These are phyloP conservation scores for Tetrastigma voinierianum DNA, from an alignment of 164 flowering plant genomes.

Conservation along the genomic window DNA sequence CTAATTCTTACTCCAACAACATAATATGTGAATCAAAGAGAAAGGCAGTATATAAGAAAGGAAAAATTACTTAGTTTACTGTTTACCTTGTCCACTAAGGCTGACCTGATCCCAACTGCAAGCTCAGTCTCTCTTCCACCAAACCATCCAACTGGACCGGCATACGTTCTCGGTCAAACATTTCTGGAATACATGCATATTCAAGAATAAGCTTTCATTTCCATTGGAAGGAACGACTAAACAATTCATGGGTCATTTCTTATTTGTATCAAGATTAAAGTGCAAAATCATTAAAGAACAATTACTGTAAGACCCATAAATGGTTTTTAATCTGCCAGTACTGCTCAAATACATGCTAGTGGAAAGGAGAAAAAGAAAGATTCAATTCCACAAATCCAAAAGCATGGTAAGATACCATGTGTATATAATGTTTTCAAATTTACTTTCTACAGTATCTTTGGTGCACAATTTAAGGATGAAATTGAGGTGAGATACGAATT, in stretches of 20 bases:
- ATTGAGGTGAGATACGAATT: background rate
- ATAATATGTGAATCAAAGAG: background rate
- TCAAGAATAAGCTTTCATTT: background rate
- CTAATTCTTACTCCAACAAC: background rate
- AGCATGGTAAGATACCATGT: no score
- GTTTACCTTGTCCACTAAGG: conserved; percentile 82
- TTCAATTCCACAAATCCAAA: background rate
- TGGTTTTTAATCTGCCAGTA: background rate
- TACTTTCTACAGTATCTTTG: background rate
- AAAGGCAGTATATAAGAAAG: background rate
- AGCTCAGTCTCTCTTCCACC: conserved; percentile 94
- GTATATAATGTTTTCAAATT: no score
- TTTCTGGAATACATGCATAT: conserved; percentile 51
- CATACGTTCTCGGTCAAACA: conserved; percentile 97
- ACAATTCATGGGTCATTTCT: background rate
- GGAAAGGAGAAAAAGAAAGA: background rate
- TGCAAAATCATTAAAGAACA: background rate
- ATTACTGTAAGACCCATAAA: background rate
- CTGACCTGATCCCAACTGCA: conserved; percentile 97
- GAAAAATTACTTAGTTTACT: conserved; percentile 1
- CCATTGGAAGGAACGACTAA: background rate
- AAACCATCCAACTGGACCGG: conserved; percentile 98
- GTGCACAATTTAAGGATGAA: background rate
- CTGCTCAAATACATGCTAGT: background rate
- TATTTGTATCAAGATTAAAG: background rate